A percentile compares a stretch with the other conserved stretches of the same genome.
phyloP scores from a whole-genome alignment of 257 asterid genomes.

The Anisodus acutangulus region DNA sequence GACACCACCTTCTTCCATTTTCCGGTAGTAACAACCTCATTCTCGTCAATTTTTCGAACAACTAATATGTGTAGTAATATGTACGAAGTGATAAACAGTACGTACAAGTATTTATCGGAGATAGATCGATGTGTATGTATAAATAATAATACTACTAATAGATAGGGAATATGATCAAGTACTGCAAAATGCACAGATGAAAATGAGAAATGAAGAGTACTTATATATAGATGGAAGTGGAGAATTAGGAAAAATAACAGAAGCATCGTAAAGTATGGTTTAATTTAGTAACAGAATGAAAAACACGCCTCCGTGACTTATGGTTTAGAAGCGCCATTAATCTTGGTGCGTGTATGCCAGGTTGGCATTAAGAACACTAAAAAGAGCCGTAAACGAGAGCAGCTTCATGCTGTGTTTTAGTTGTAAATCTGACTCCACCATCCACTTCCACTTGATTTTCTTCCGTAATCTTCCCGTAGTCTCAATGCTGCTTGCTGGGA shows the following conservation, averaged over 20 bases:
- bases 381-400: neutral
- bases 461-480: neutral
- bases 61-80: neutral
- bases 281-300: neutral
- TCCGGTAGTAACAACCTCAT: conserved; percentile 35
- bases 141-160: neutral
- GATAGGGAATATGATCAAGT: neutral
- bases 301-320: conserved; percentile 10
- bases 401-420: neutral
- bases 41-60: neutral
- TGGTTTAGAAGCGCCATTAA: neutral
- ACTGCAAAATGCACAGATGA: neutral
- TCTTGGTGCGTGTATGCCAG: neutral
- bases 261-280: neutral
- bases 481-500: neutral
- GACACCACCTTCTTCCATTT: conserved; percentile 16
- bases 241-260: neutral
- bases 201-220: neutral
- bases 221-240: neutral
- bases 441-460: neutral
- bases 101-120: neutral
- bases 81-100: neutral
- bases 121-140: neutral
- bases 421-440: conserved; percentile 16
- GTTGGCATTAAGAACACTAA: neutral